A percentile compares a stretch with the other conserved stretches of the same genome.
phyloP scores from a whole-genome alignment of 441 rosid species.

The Codiaeum variegatum region DNA sequence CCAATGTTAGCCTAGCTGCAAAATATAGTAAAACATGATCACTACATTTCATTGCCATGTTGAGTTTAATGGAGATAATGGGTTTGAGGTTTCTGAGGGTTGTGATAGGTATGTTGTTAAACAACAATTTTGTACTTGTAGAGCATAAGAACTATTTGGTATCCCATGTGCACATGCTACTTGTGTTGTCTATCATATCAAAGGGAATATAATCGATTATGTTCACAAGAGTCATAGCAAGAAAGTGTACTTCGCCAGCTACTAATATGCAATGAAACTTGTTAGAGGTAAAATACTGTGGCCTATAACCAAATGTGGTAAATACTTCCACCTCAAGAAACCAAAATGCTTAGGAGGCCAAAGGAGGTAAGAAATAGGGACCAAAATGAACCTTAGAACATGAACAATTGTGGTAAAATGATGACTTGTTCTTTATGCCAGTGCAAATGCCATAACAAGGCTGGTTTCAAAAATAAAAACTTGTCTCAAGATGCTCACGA shows the following conservation, averaged over 20 bases:
- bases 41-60: neutral
- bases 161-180: neutral
- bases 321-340: too few relatives aligned
- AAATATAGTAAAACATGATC: neutral
- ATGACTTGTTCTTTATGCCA: too few relatives aligned
- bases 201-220: neutral
- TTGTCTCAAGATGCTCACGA: too few relatives aligned
- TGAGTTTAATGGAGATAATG: neutral
- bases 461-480: too few relatives aligned
- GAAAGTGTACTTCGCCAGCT: rapidly evolving
- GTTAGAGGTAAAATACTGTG: neutral
- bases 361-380: too few relatives aligned
- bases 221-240: neutral
- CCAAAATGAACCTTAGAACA: too few relatives aligned
- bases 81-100: neutral
- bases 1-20: neutral
- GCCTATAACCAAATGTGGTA: too few relatives aligned
- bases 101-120: neutral
- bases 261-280: neutral
- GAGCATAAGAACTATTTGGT: neutral
- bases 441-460: too few relatives aligned
- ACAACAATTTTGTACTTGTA: rapidly evolving
- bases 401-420: too few relatives aligned
- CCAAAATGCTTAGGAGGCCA: too few relatives aligned
- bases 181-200: neutral